These are phyloP conservation scores for Quercus variabilis DNA, from an alignment of 306 rosid genomes.

Conservation along the genomic window DNA sequence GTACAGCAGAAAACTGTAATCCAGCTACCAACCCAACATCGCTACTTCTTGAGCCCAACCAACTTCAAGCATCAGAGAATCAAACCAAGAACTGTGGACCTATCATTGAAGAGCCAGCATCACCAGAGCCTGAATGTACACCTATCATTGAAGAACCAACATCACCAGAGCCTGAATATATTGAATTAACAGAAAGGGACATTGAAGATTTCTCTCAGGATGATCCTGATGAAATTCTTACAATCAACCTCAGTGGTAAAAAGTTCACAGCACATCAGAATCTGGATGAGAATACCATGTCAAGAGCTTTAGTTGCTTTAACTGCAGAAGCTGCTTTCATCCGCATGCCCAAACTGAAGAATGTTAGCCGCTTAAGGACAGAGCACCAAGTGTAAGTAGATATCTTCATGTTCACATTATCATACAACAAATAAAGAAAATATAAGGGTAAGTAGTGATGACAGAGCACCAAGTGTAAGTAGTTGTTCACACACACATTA, in stretches of 20 bases:
- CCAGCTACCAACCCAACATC: not conserved
- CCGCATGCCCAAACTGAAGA: constrained; percentile 39
- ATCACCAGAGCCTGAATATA: constrained; percentile 25
- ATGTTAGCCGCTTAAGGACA: constrained; percentile 50
- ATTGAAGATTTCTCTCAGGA: constrained; percentile 33
- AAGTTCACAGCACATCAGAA: not conserved
- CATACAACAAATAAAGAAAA: too few species aligned
- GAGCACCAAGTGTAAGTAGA: constrained; percentile 64
- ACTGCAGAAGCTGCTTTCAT: constrained; percentile 8
- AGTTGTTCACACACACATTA: too few species aligned
- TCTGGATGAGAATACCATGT: not conserved
- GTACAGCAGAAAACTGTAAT: not conserved
- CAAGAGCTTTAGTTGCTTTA: constrained; percentile 34
- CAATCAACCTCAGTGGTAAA: constrained; percentile 13
- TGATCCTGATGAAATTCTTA: constrained; percentile 14
- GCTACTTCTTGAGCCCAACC: not conserved
- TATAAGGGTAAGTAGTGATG: too few species aligned
- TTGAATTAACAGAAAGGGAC: not conserved
- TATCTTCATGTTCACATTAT: not conserved
- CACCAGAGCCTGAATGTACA: constrained; percentile 21
- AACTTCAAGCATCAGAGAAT: not conserved
- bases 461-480: too few species aligned
- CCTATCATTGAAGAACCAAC: constrained; percentile 56
- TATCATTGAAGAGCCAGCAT: constrained; percentile 50
- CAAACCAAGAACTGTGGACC: constrained; percentile 29